Evolutionary conservation across 2,329 filamentous ascomycete genomes (phyloP), one percentile per base, ranked within the genome.

Genomic region (Lasiodiplodia theobromae): DNA sequence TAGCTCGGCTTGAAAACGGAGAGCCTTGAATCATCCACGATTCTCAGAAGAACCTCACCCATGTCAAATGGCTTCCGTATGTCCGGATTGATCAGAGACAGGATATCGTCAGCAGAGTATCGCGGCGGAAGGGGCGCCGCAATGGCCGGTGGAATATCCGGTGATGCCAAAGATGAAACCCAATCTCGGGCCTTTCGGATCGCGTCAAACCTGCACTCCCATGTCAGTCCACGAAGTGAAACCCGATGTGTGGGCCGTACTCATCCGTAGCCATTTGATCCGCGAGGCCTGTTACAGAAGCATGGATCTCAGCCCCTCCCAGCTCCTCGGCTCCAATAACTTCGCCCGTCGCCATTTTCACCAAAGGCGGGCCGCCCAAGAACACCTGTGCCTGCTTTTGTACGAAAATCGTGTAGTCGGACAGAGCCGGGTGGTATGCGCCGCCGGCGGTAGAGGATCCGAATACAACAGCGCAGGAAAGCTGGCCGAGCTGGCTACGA

Each of bases 281-380:
- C 0, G 81, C 80, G 2, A 84, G 73, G 0, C 82, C 82, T 4
- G 82, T 83, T 0, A 78, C 69, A 1, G 74, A 79, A 1, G 76
- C 78, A 70, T 83, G 82, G 16, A 82, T 77, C 21, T 77, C 74
- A 3, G 81, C 82, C 16, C 82, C 82, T 5, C 82, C 82, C 1
- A 84, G 73, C 52, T 75, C 76, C 67, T 84, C 82, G 0, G 82
- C 80, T 1, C 73, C 79, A 23, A 82, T 77, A 0, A 79, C 70
- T 63, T 84, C 82, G 2, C 82, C 82, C 0, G 82, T 84, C 0
- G 82, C 82, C 82, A 83, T 83, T 69, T 83, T 82, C 1, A 84
- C 82, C 8, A 84, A 74, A 0, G 82, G 82, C 0, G 82, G 82
- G 0, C 82, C 82, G 7, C 77, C 82, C 0, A 84, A 74, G 62